Conservation (phyloP, 768 basidiomycete genomes). For the Mycena chlorophos region DNA sequence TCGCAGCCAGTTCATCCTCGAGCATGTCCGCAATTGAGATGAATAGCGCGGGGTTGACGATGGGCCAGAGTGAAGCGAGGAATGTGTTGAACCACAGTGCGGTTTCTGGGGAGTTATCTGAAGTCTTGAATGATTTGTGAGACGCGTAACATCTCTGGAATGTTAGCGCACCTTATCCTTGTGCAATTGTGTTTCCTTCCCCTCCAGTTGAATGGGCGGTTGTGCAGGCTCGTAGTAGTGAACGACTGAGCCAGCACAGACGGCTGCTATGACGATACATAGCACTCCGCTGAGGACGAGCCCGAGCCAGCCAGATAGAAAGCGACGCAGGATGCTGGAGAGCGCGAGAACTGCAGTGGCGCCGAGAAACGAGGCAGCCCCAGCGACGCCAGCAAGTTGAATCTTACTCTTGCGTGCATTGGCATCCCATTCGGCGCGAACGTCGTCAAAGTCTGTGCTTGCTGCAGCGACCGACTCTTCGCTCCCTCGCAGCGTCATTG, state of each 20-base stretch:
- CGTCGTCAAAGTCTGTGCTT: background rate
- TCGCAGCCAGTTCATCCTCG: slow-evolving; percentile 39
- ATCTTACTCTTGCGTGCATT: background rate
- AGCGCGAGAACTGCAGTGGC: slow-evolving; percentile 29
- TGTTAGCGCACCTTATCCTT: no score
- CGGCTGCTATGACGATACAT: slow-evolving; percentile 29
- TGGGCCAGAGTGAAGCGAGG: slow-evolving; percentile 65
- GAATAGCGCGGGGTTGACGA: slow-evolving; percentile 71
- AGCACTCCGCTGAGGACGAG: slow-evolving; percentile 25
- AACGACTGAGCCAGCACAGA: slow-evolving; percentile 30
- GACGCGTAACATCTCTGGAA: no score
- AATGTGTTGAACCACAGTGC: slow-evolving; percentile 66
- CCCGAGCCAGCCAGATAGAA: slow-evolving; percentile 25
- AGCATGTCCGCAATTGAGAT: slow-evolving; percentile 59
- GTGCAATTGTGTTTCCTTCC: slow-evolving; percentile 13
- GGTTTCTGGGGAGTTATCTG: slow-evolving; percentile 39
- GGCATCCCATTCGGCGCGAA: background rate
- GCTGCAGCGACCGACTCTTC: background rate
- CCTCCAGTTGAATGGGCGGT: slow-evolving; percentile 2
- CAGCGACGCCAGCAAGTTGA: background rate
- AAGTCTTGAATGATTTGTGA: no score
- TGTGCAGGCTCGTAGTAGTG: slow-evolving; percentile 19
- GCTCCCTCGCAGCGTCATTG: background rate
- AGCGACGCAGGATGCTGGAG: slow-evolving; percentile 26
- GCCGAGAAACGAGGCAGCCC: background rate